These are phyloP conservation scores for Aurantiochytrium sp. DNA, from an alignment of 108 stramenopile species.

Conservation along the genomic window DNA sequence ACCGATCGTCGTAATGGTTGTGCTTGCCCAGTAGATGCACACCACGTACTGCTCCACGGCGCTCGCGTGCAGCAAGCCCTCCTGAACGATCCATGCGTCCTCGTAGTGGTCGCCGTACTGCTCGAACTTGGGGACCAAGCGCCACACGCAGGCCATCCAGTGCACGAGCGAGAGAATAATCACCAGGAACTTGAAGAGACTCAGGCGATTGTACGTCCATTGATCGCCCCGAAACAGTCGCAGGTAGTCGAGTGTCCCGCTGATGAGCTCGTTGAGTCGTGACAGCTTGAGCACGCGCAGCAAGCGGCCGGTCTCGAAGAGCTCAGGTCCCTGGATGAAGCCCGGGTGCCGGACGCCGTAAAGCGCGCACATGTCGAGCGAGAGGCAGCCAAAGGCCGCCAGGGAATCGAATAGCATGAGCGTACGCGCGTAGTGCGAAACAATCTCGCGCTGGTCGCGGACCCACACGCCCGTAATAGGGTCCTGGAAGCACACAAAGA, in stretches of 20 bases:
- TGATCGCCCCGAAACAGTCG: neutral
- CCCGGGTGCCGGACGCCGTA: neutral
- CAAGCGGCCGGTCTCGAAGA: neutral
- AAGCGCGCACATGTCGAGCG: neutral
- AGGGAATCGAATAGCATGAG: neutral
- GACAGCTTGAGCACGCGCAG: neutral
- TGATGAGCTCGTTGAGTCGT: neutral
- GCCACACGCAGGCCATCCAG: constrained; percentile 2
- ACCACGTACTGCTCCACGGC: constrained; percentile 39
- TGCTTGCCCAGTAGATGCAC: constrained; percentile 51
- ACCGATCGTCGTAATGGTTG: constrained; percentile 54
- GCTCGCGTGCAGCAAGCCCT: neutral
- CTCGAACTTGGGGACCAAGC: neutral
- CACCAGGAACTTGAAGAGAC: neutral
- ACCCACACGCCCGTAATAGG: neutral
- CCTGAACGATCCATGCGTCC: neutral
- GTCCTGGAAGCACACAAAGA: neutral
- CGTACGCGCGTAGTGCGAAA: neutral
- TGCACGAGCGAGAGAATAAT: constrained; percentile 2
- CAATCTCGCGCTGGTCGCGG: neutral
- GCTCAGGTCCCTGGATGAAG: no score
- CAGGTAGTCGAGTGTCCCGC: neutral
- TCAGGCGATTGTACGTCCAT: constrained; percentile 15
- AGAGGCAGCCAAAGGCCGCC: neutral
- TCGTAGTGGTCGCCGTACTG: neutral